phyloP scores from a whole-genome alignment of 2,329 filamentous ascomycete species.

The Penicillium sp. region DNA sequence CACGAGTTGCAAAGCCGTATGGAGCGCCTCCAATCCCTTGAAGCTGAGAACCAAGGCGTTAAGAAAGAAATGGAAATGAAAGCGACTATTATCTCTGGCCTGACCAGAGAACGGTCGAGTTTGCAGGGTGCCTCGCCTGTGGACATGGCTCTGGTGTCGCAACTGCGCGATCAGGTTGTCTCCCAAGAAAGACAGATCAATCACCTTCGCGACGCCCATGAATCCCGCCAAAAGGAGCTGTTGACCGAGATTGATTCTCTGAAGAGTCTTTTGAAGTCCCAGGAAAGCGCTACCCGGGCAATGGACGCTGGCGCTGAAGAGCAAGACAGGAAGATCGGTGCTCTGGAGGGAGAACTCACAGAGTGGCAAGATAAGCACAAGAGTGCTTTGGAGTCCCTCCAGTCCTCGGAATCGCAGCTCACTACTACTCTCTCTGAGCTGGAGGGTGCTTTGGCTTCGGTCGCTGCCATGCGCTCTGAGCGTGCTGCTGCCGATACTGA shows the following conservation, averaged over 20 bases:
- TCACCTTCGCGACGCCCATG: conserved; percentile 69
- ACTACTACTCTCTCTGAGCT: conserved; percentile 70
- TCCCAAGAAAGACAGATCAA: conserved; percentile 80
- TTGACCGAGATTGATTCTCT: conserved; percentile 69
- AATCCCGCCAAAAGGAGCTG: conserved; percentile 73
- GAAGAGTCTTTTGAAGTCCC: conserved; percentile 53
- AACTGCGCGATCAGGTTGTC: conserved; percentile 82
- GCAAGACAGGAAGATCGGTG: conserved; percentile 60
- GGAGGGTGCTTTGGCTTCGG: conserved; percentile 62
- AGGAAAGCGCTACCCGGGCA: conserved; percentile 38
- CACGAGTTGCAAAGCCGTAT: conserved; percentile 84
- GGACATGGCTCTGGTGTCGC: conserved; percentile 87
- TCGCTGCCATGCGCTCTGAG: conserved; percentile 49
- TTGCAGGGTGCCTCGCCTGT: conserved; percentile 76
- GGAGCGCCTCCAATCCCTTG: conserved; percentile 85
- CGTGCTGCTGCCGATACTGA: conserved; percentile 37
- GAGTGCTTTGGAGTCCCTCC: conserved; percentile 67
- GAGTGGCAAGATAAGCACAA: conserved; percentile 77
- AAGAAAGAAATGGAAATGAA: conserved; percentile 98
- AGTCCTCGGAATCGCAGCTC: conserved; percentile 70
- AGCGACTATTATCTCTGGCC: conserved; percentile 89
- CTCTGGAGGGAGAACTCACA: conserved; percentile 69
- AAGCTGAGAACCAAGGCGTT: conserved; percentile 75
- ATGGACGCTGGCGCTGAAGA: conserved; percentile 36
- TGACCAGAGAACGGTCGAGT: conserved; percentile 90